Evolutionary conservation across 768 basidiomycete species (phyloP), one percentile per base, ranked within the genome.

Genomic region (Galerina sulciceps): DNA sequence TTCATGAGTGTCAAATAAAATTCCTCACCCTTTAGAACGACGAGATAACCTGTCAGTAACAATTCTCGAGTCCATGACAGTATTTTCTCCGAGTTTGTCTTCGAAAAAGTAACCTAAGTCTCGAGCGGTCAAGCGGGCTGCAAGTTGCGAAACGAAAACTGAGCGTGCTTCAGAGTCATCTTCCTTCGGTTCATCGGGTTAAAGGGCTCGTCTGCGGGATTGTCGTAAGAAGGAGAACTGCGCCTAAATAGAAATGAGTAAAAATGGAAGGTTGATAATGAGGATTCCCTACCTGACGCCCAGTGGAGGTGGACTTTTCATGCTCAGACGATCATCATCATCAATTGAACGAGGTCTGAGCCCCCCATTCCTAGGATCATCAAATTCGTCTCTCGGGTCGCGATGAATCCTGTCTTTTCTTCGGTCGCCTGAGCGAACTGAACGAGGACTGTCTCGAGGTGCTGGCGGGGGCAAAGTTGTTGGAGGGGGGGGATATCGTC

Each of bases 101-200:
- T 99, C 96, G 71, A 99, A 99, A 81, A 99, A 99, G 77, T 95
- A 93, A 64, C 96, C 96, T 76, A 99, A 81, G 79, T 99, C 97
- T 72, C 94, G 88, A 67, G 96, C 94, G 58, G 96, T 98, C 72
- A 99, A 86, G 70, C 94, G 90, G 61, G 95, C 94, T 67, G 97
- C 94, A 72, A 99, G 88, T 78, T 99, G 97, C 67, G 96, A 96
- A 71, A 97, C 94, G 77, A 99, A 99, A 65, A 98, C 94, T 67
- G 97, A 98, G 75, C 97, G 91, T 70, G 93, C 90, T 86, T 99
- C 97, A 55, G 94, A 95, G 71, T 99, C 96, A 71, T 98, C 94
- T 74, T 95, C 93, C 68, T 90, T 90, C 6, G 90, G 89, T 63
- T 98, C 94, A 65, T 96, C 93, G 89, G 88, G 63, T 90, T 90